A percentile compares a stretch with the other conserved stretches of the same genome.
phyloP scores from a whole-genome alignment of 352 stramenopile genomes.

The Phytophthora hibernalis region DNA sequence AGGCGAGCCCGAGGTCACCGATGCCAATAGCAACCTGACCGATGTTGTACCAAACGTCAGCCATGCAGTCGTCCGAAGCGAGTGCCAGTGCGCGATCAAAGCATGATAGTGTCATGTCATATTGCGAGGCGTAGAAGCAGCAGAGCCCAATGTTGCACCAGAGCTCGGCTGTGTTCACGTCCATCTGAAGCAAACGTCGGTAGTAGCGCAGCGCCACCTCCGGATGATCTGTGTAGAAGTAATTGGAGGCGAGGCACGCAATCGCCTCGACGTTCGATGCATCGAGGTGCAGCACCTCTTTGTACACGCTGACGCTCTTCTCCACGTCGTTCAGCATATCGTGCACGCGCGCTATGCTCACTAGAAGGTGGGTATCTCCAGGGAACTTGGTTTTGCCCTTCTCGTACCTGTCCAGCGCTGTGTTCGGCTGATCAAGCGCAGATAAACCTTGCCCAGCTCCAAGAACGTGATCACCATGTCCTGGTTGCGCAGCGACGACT shows the following conservation, averaged over 20 bases:
- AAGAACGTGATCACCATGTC: slow-evolving; percentile 92
- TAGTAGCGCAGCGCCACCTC: slow-evolving; percentile 95
- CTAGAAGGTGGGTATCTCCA: slow-evolving; percentile 79
- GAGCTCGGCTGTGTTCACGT: slow-evolving; percentile 90
- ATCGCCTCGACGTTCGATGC: slow-evolving; percentile 92
- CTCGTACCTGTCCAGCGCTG: slow-evolving; percentile 88
- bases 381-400: slow-evolving; percentile 74
- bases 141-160: slow-evolving; percentile 96
- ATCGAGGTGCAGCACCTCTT: slow-evolving; percentile 89
- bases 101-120: slow-evolving; percentile 95
- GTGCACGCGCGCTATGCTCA: slow-evolving; percentile 91
- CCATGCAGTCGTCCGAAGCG: slow-evolving; percentile 90
- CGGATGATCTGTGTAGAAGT: slow-evolving; percentile 94
- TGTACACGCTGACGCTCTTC: slow-evolving; percentile 83
- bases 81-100: slow-evolving; percentile 91
- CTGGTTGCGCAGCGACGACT: slow-evolving; percentile 88
- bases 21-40: slow-evolving; percentile 94
- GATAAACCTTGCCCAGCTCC: slow-evolving; percentile 95
- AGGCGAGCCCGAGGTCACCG: slow-evolving; percentile 92
- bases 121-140: slow-evolving; percentile 95
- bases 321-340: slow-evolving; percentile 93
- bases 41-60: slow-evolving; percentile 96
- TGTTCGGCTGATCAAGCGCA: slow-evolving; percentile 94
- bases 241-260: slow-evolving; percentile 92
- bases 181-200: slow-evolving; percentile 93